Percentiles rank a stretch among this genome's conserved stretches.
Conservation (phyloP, 2,329 filamentous ascomycete species). For the Colletotrichum sp. region DNA sequence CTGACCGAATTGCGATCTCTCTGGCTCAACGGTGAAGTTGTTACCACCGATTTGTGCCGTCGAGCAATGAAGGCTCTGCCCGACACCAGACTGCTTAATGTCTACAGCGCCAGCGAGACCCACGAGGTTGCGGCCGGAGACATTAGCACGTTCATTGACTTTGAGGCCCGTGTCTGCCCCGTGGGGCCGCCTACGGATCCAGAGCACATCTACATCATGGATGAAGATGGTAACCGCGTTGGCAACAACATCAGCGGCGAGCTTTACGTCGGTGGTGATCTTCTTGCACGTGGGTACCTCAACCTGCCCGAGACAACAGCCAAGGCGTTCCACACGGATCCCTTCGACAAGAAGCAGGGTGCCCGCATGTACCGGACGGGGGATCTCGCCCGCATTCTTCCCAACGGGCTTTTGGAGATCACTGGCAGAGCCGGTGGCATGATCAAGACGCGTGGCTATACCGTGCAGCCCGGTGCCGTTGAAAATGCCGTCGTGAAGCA, state of each 20-base stretch:
- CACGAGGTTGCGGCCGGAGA: slow-evolving; percentile 82
- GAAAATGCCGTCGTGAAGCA: slow-evolving; percentile 74
- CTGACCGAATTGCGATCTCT: slow-evolving; percentile 71
- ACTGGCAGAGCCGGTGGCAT: slow-evolving; percentile 77
- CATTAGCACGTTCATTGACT: slow-evolving; percentile 68
- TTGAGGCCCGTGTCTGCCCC: slow-evolving; percentile 70
- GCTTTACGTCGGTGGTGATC: slow-evolving; percentile 74
- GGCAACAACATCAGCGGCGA: slow-evolving; percentile 69
- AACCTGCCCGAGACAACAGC: slow-evolving; percentile 80
- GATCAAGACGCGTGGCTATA: slow-evolving; percentile 83
- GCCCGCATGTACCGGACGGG: slow-evolving; percentile 78
- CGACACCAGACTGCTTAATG: slow-evolving; percentile 73
- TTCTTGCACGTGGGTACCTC: slow-evolving; percentile 78
- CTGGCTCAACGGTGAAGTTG: slow-evolving; percentile 85
- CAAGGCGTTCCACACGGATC: slow-evolving; percentile 71
- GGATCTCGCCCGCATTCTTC: slow-evolving; percentile 70
- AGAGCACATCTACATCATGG: slow-evolving; percentile 73
- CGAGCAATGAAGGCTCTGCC: slow-evolving; percentile 72
- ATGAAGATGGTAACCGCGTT: slow-evolving; percentile 70
- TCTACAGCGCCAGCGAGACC: slow-evolving; percentile 83
- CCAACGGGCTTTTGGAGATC: slow-evolving; percentile 73
- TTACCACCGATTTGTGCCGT: slow-evolving; percentile 76
- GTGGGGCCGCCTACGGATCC: slow-evolving; percentile 74
- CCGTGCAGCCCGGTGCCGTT: slow-evolving; percentile 77
- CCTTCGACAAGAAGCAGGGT: slow-evolving; percentile 62